Base-by-base conservation (phyloP, 768 basidiomycete species). In the Leucocoprinus sp. region DNA sequence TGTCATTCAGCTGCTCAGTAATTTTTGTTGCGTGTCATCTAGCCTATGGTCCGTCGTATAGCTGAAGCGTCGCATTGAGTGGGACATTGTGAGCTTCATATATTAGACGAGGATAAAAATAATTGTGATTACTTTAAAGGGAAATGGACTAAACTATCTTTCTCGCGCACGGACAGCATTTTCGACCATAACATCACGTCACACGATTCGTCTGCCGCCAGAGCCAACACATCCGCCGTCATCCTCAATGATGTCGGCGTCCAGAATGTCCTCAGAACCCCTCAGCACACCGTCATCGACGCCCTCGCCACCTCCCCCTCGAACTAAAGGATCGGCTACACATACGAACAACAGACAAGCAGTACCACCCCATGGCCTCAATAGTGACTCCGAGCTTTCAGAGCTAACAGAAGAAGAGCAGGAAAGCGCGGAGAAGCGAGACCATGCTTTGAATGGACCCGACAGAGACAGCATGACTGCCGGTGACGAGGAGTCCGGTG, bases 371-470 rank as follows among this genome's bases (percentile, higher is more conserved):
- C 53, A 57, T 21, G 45, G 58, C 48, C 57, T 82, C 51, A 77
- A 80, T 65, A 70, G 62, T 26, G 84, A 77, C 61, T 87, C 85
- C 5, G 86, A 88, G 65, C 76, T 89, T 49, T 87, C 84, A 34
- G 86, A 86, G 59, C 77, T 89, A 59, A 88, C 85, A 12, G 85
- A 89, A 57, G 85, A 88, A 57, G 84, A 87, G 54, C 75, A 82
- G 53, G 81, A 83, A 9, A 46, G 54, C 12, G 51, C 48, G 2
- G 60, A 61, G 33, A 62, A 59, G 52, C 47, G 56, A 42, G 53
- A 38, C 40, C 52, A 40, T 46, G 49, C 36, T 43, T 59, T 54
- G 43, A 59, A 41, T 44, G 58, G 42, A 51, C 29, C 43, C 49
- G 43, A 43, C 46, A 40, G 28, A 36, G 43, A 43, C 38, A 43